Base-by-base conservation (phyloP, 2,329 filamentous ascomycete species). In the Ascochyta koolunga region DNA sequence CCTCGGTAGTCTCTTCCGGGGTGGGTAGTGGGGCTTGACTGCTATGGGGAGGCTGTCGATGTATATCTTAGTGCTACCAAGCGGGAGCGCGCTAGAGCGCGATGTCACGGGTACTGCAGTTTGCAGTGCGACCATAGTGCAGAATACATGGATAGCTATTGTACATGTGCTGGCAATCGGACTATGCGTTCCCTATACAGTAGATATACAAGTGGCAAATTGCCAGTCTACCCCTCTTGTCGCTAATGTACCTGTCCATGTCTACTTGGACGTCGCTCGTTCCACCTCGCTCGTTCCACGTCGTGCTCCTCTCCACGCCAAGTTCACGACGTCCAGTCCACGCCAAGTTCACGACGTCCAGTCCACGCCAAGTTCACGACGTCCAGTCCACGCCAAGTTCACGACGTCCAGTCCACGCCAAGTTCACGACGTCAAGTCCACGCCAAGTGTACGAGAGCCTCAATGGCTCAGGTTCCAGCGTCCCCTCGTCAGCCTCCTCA, bases 401-500 rank as follows among this genome's bases (percentile, higher is more conserved):
- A n/a, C n/a, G n/a, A n/a, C n/a, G n/a, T n/a, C n/a, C n/a, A n/a
- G n/a, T n/a, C n/a, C n/a, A n/a, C n/a, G n/a, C n/a, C n/a, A n/a
- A n/a, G n/a, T n/a, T n/a, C n/a, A n/a, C n/a, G n/a, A n/a, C n/a
- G n/a, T n/a, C n/a, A n/a, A n/a, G n/a, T n/a, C n/a, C n/a, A n/a
- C n/a, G n/a, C n/a, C n/a, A n/a, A n/a, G n/a, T n/a, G n/a, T n/a
- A n/a, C n/a, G n/a, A n/a, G n/a, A n/a, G n/a, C n/a, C 43, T 52
- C 48, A 73, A 63, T 74, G 72, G 49, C 70, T 73, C 57, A 74
- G 47, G 45, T 70, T 74, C 66, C 63, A 67, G 70, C 83, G 77
- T 21, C 81, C 80, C 77, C 83, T 86, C 50, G 78, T 67, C 64
- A 77, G 74, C 69, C 85, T 77, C 67, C 83, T 77, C 71, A 78